phyloP scores from a whole-genome alignment of 768 basidiomycete genomes.

The Ramaria rubella region DNA sequence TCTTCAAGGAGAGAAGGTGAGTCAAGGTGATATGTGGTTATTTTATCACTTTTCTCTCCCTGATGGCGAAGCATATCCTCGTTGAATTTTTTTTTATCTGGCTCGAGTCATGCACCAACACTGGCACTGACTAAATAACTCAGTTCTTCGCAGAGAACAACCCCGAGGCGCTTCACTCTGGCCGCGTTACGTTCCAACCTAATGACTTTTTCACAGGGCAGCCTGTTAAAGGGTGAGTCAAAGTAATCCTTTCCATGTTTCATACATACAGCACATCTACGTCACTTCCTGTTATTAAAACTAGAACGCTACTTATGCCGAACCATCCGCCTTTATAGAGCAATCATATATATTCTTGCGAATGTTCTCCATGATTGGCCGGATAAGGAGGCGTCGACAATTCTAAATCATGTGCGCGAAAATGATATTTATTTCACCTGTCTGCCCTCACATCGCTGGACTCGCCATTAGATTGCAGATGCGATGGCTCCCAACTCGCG shows the following conservation, averaged over 20 bases:
- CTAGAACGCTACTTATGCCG: no score
- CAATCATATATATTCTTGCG: no score
- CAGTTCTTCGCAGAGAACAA: constrained; percentile 4
- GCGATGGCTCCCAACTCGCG: constrained; percentile 8
- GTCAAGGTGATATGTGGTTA: background rate
- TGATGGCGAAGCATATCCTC: background rate
- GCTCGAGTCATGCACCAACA: background rate
- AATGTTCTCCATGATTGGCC: no score
- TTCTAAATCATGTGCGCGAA: no score
- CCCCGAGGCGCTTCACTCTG: constrained; percentile 1
- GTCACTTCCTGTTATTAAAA: no score
- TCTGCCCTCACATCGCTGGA: background rate
- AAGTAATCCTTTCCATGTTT: background rate
- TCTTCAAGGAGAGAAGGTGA: constrained; percentile 7
- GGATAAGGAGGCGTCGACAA: no score
- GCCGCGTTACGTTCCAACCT: background rate
- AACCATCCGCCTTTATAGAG: no score
- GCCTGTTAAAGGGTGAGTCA: constrained; percentile 9
- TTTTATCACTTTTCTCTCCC: background rate
- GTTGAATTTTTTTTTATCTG: background rate
- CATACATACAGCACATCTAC: no score
- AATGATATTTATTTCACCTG: no score
- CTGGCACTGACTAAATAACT: background rate
- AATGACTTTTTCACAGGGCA: constrained; percentile 7
- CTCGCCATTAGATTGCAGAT: constrained; percentile 9